Evolutionary conservation across 2,329 filamentous ascomycete genomes (phyloP), one percentile per base, ranked within the genome.

Genomic region (Botrytis tulipae): DNA sequence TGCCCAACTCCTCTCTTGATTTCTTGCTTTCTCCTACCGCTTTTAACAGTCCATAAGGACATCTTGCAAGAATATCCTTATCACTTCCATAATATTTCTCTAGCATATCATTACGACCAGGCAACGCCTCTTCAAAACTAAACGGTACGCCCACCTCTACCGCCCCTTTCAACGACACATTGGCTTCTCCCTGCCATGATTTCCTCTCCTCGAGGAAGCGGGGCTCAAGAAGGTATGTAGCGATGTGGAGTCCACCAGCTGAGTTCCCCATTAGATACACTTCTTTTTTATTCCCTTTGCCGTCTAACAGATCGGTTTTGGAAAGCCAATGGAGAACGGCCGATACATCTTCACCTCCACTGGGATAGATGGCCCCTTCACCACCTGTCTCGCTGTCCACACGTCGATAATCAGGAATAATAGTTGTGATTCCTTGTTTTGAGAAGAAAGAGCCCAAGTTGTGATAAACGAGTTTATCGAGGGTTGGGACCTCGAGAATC

Each of bases 401-500:
- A 1, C 76, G 76, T 29, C 80, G 65, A 60, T 81, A 81, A 72
- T 81, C 80, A 0, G 78, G 75, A 5, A 78, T 71, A 2, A 81
- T 51, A 2, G 77, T 78, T 0, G 76, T 78, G 44, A 79, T 74
- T 2, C 79, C 80, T 14, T 73, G 63, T 6, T 65, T 40, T 0
- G 79, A 76, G 71, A 81, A 81, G 73, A 79, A 81, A 2, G 76
- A 40, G 3, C 79, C 80, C 1, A 81, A 65, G 54, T 81, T 81
- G 20, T 76, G 72, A 60, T 80, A 81, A 1, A 81, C 73, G 5
- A 81, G 71, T 4, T 73, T 71, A 1, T 77, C 74, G 1, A 76
- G 73, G 2, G 78, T 42, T 2, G 66, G 48, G 4, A 73, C 32
- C 9, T 75, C 75, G 0, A 72, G 25, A 42, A 74, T 77, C 48